A percentile compares a stretch with the other conserved stretches of the same genome.
phyloP scores from a whole-genome alignment of 805 yeast species.

The Peterozyma xylosa region DNA sequence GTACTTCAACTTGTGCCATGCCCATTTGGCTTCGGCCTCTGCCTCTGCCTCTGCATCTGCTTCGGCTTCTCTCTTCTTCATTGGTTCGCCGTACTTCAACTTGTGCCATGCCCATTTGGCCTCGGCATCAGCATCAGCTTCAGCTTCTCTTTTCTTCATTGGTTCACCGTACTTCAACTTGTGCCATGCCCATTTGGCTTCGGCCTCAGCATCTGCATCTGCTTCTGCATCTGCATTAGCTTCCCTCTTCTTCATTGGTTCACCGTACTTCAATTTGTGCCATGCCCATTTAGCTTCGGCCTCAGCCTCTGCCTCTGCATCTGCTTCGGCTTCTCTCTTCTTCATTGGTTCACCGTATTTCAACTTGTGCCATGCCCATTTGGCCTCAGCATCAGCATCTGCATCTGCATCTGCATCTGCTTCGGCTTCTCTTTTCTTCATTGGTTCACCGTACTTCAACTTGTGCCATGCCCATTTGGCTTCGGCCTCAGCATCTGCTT shows the following conservation, averaged over 20 bases:
- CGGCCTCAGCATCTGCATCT: conserved; percentile 15
- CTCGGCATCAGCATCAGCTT: conserved; percentile 13
- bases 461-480: conserved; percentile 12
- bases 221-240: conserved; percentile 13
- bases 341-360: conserved; percentile 8
- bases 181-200: conserved; percentile 10
- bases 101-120: conserved; percentile 11
- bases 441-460: conserved; percentile 14
- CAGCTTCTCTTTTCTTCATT: conserved; percentile 12
- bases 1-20: conserved; percentile 7
- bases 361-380: conserved; percentile 9
- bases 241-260: conserved; percentile 19
- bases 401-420: conserved; percentile 15
- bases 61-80: conserved; percentile 13
- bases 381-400: conserved; percentile 13
- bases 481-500: conserved; percentile 18
- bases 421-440: conserved; percentile 17
- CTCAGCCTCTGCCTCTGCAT: conserved; percentile 9
- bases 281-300: conserved; percentile 3
- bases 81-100: conserved; percentile 6
- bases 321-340: conserved; percentile 14
- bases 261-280: conserved; percentile 9
- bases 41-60: conserved; percentile 6
- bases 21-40: conserved; percentile 12
- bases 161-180: conserved; percentile 2